These are phyloP conservation scores for Ophiostoma triangulosporum DNA, from an alignment of 2,329 filamentous ascomycete species.

Conservation along the genomic window DNA sequence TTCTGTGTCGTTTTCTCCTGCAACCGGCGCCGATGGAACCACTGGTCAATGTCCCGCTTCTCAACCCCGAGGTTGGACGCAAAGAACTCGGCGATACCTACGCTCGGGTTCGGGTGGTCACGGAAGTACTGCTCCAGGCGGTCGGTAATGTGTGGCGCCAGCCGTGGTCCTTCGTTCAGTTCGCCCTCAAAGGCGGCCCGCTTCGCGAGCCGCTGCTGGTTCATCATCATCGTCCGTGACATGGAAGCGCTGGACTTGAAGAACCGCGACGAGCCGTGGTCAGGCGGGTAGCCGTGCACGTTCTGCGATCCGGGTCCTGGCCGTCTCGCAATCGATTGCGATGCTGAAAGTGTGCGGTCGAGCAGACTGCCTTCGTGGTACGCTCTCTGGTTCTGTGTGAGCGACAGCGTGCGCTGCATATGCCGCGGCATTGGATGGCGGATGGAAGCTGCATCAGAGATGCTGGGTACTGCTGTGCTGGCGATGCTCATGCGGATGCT, in stretches of 20 bases:
- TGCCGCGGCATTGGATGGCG: neutral
- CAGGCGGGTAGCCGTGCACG: constrained; percentile 7
- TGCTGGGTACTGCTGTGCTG: constrained; percentile 8
- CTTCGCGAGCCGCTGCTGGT: constrained; percentile 29
- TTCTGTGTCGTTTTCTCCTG: constrained; percentile 32
- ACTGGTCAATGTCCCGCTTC: constrained; percentile 33
- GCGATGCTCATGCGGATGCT: constrained; percentile 15
- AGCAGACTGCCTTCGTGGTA: neutral
- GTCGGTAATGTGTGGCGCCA: constrained; percentile 34
- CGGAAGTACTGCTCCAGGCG: constrained; percentile 42
- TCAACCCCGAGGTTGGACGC: constrained; percentile 42
- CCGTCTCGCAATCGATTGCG: neutral
- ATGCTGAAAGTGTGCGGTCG: neutral
- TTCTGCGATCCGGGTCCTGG: neutral
- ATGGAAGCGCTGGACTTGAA: neutral
- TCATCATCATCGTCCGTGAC: constrained; percentile 28
- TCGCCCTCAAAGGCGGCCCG: constrained; percentile 25
- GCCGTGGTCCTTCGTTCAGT: constrained; percentile 29
- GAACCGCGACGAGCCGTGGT: constrained; percentile 8
- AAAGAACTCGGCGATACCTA: constrained; percentile 37
- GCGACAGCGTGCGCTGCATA: neutral
- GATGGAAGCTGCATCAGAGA: constrained; percentile 2
- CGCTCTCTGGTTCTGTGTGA: neutral
- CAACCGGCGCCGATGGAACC: constrained; percentile 41
- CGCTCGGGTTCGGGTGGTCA: constrained; percentile 31